These are phyloP conservation scores for Ophiostoma novo-ulmi DNA, from an alignment of 2,329 filamentous ascomycete species.

Conservation along the genomic window DNA sequence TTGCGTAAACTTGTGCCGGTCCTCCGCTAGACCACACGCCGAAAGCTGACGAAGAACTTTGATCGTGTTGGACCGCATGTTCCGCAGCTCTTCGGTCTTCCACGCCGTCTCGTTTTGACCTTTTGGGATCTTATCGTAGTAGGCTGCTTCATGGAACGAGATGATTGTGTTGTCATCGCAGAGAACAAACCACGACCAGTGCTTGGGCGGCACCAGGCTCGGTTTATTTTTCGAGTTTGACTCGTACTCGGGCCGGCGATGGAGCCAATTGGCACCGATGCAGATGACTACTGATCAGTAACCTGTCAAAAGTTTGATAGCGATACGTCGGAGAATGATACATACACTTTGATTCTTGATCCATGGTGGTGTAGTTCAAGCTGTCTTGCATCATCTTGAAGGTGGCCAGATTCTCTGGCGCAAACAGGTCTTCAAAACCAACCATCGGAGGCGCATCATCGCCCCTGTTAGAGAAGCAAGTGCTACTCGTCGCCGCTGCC, in stretches of 20 bases:
- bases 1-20: slow-evolving; percentile 39
- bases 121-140: slow-evolving; percentile 31
- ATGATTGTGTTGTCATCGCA: slow-evolving; percentile 66
- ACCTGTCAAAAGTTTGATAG: slow-evolving; percentile 24
- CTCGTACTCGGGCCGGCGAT: slow-evolving; percentile 32
- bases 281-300: slow-evolving; percentile 51
- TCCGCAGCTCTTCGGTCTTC: slow-evolving; percentile 33
- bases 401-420: slow-evolving; percentile 34
- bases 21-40: slow-evolving; percentile 36
- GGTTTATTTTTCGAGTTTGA: slow-evolving; percentile 30
- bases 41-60: slow-evolving; percentile 40
- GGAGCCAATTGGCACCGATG: slow-evolving; percentile 65
- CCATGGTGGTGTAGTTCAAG: slow-evolving; percentile 71
- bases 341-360: slow-evolving; percentile 61
- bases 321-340: slow-evolving; percentile 25
- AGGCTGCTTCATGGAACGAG: slow-evolving; percentile 59
- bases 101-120: slow-evolving; percentile 28
- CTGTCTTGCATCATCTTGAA: slow-evolving; percentile 59
- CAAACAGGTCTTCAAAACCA: slow-evolving; percentile 7
- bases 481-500: no score
- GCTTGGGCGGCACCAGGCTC: slow-evolving; percentile 39
- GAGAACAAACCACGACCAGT: slow-evolving; percentile 67
- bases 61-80: slow-evolving; percentile 38
- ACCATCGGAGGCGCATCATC: not conserved
- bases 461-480: not conserved